Evolutionary conservation across 352 stramenopile species (phyloP), one percentile per base, ranked within the genome.

Genomic region (Pythium aristosporum): DNA sequence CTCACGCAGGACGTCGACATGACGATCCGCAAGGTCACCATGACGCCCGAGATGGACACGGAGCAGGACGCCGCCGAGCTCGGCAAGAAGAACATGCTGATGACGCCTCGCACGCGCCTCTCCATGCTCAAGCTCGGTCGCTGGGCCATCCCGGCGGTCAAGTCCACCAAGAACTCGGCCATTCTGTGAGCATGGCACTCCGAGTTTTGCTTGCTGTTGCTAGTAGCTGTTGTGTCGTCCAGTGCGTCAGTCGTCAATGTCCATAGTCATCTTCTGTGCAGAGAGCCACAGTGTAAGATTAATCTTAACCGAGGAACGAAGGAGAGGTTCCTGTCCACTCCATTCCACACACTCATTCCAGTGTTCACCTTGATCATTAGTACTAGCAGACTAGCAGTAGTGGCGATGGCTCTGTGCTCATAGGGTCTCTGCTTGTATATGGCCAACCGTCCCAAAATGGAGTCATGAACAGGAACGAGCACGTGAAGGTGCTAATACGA

Each of bases 11-110:
- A 73, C 23, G 63, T 83, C 28, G 69, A 82, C 15, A 68, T 71
- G 16, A 60, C 66, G 47, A 69, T 92, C 53, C 74, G 80, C 63
- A 88, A 87, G 62, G 63, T 84, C 44, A 74, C 69, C n/a, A 43
- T 76, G 21, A 72, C 68, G 42, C 73, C 68, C 12, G 74, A 82
- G 44, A 66, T 63, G 50, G 61, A 71, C 51, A 50, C 51, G 11
- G 64, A 67, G 15, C 13, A 43, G 15, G 43, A 69, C 15, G 21
- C 62, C 21, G 42, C 57, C 41, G 48, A 67, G 21, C 46, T 63
- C 28, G 46, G 59, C 46, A 70, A 68, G 62, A 62, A 66, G 28
- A 69, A 63, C 61, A 57, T 65, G 61, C 57, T 65, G 56, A 71
- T 72, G 50, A 68, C 65, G 34, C 65, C 65, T n/a, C 65, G 65